A percentile compares a stretch with the other conserved stretches of the same genome.
These are phyloP conservation scores for Diatrype stigma DNA, from an alignment of 2,329 filamentous ascomycete species.

Conservation along the genomic window DNA sequence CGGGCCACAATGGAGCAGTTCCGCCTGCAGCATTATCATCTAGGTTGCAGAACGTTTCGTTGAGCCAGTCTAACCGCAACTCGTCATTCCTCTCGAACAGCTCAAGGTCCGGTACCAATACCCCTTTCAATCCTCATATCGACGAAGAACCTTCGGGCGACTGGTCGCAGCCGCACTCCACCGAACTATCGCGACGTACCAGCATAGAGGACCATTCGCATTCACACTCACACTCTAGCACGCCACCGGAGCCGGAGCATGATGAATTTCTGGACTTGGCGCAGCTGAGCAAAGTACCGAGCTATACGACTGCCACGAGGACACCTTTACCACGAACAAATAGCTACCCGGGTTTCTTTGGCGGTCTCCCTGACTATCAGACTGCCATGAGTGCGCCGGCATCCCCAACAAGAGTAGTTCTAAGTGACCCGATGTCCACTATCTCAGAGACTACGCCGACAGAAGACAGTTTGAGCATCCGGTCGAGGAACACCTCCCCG, in stretches of 20 bases:
- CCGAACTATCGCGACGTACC: conserved; percentile 48
- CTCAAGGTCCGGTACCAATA: conserved; percentile 38
- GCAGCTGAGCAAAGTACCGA: conserved; percentile 69
- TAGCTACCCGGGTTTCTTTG: conserved; percentile 40
- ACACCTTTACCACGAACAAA: conserved; percentile 53
- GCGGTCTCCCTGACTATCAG: conserved; percentile 62
- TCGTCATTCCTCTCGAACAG: conserved; percentile 42
- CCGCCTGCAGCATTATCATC: conserved; percentile 55
- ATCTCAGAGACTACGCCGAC: conserved; percentile 19
- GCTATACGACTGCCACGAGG: conserved; percentile 70
- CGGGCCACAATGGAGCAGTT: conserved; percentile 43
- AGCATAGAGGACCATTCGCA: conserved; percentile 42
- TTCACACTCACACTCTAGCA: conserved; percentile 44
- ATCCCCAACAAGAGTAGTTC: conserved; percentile 38
- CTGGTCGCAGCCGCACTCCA: conserved; percentile 40
- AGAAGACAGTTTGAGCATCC: conserved; percentile 4
- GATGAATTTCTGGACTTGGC: conserved; percentile 56
- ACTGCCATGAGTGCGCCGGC: conserved; percentile 53
- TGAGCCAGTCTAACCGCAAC: conserved; percentile 43
- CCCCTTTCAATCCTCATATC: conserved; percentile 36
- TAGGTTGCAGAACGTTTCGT: conserved; percentile 66
- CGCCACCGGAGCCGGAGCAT: conserved; percentile 38
- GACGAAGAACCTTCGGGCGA: conserved; percentile 31
- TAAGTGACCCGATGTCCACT: conserved; percentile 23
- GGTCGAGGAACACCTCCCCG: conserved; percentile 19